Evolutionary conservation across 768 basidiomycete species (phyloP).

Genomic region (Cyclocybe cylindracea): DNA sequence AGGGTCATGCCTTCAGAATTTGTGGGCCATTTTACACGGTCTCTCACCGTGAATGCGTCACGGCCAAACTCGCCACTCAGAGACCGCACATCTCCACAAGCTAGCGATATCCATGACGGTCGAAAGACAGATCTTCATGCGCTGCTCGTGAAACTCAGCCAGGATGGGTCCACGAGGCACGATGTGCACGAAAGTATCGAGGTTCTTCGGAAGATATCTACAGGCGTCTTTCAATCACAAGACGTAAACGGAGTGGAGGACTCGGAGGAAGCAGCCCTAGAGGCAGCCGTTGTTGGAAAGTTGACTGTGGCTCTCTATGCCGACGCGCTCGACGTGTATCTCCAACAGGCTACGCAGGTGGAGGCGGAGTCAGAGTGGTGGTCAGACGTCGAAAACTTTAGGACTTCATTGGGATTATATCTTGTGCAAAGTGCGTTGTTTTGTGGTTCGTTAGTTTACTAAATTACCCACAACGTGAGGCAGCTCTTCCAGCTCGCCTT

Average conservation of each 20-base stretch:
- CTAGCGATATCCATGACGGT: conserved; percentile 2
- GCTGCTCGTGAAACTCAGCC: conserved; percentile 38
- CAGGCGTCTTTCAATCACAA: conserved; percentile 2
- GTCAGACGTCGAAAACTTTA: conserved; percentile 68
- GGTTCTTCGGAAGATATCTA: conserved; percentile 25
- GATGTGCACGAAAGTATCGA: conserved; percentile 24
- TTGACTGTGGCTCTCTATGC: conserved; percentile 62
- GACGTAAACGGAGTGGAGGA: conserved; percentile 14
- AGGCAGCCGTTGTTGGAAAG: conserved; percentile 46
- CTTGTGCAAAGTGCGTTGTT: conserved; percentile 73
- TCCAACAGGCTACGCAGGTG: conserved; percentile 66
- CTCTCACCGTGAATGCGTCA: conserved; percentile 26
- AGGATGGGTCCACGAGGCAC: conserved; percentile 20
- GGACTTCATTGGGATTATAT: conserved; percentile 56
- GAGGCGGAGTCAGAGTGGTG: conserved; percentile 88
- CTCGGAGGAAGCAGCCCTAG: conserved; percentile 38
- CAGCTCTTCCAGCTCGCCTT: conserved; percentile 50
- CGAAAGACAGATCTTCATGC: conserved; percentile 35
- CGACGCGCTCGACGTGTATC: conserved; percentile 60
- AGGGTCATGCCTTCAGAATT: conserved; percentile 37
- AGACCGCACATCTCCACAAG: not conserved
- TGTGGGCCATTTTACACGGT: conserved; percentile 36
- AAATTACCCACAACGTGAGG: not conserved
- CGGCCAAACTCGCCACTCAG: conserved; percentile 16
- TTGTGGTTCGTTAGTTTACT: conserved; percentile 12